Base-by-base conservation (phyloP, 2,329 filamentous ascomycete species). In the Penicillium sp. region DNA sequence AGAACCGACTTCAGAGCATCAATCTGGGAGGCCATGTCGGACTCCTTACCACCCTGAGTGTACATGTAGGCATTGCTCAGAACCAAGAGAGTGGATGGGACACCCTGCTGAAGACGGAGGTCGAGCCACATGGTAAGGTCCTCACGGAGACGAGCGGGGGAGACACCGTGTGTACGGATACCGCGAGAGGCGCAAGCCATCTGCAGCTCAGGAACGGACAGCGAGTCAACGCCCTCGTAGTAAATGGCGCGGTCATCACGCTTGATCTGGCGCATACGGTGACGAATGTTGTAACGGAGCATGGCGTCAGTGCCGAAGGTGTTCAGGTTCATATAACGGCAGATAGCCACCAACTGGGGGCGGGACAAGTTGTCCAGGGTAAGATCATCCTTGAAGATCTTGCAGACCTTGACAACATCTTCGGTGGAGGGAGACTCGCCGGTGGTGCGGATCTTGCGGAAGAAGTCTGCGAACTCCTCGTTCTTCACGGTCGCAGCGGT, bases 261-360 rank as follows among this genome's bases (percentile, higher is more conserved):
- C 87, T 99, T 99, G 82, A 98, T 98, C 78, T 99, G 95, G 68
- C 93, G 87, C 95, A 99, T 99, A 61, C 93, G 90, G 78, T 98
- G 93, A 57, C 95, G 91, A 69, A 99, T 87, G 74, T 96, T 92
- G 79, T 99, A 99, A 54, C 95, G 90, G 51, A 99, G 87, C 90
- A 99, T 96, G 76, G 92, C 91, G 77, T 99, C 95, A 22, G 95
- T 98, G 64, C 95, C 95, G 69, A 98, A 97, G 0, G 92, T 93
- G 79, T 93, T 95, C 55, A 99, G 85, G 78, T 96, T 97, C 88
- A 99, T 93, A 81, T 99, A 99, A 60, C 91, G 89, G 83, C 95
- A 98, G 84, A 98, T 99, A 55, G 90, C 96, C 29, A 99, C 93
- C 51, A 99, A 82, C 78, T 99, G 95, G 16, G 95, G 95, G 61